Conservation (phyloP, 305 asterid genomes). For the Caryopteris hybrid region DNA sequence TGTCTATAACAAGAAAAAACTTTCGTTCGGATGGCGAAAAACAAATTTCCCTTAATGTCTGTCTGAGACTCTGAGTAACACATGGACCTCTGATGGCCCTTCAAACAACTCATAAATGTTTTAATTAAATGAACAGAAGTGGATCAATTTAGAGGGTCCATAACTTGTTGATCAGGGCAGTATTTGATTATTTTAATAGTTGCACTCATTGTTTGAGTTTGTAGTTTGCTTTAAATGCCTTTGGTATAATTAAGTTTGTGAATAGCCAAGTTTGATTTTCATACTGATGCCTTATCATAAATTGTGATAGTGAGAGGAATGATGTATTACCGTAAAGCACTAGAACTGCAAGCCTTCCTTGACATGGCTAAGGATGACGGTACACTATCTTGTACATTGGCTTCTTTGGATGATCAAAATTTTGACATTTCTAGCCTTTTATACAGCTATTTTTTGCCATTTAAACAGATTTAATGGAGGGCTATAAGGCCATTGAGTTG, state of each 20-base stretch:
- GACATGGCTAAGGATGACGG: constrained; percentile 99
- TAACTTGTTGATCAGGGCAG: not conserved
- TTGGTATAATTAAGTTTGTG: not conserved
- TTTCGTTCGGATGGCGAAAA: too few relatives aligned
- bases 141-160: not conserved
- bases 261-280: not conserved
- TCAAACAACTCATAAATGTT: not conserved
- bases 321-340: constrained; percentile 99
- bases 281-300: constrained; percentile 20
- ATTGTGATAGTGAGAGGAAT: constrained; percentile 84
- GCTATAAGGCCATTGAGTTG: constrained; percentile 93
- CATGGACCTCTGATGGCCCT: not conserved
- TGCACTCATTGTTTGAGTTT: not conserved
- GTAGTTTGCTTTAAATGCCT: not conserved
- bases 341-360: constrained; percentile 97
- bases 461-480: constrained; percentile 84
- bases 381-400: constrained; percentile 22
- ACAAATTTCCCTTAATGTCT: too few relatives aligned
- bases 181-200: not conserved
- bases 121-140: not conserved
- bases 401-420: constrained; percentile 4
- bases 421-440: constrained; percentile 72
- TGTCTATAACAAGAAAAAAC: too few relatives aligned
- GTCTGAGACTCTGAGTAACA: not conserved
- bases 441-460: too few relatives aligned